Percentiles rank a stretch among this genome's conserved stretches.
Evolutionary conservation across 257 asterid genomes (phyloP).

Genomic region (Linaria vulgaris): DNA sequence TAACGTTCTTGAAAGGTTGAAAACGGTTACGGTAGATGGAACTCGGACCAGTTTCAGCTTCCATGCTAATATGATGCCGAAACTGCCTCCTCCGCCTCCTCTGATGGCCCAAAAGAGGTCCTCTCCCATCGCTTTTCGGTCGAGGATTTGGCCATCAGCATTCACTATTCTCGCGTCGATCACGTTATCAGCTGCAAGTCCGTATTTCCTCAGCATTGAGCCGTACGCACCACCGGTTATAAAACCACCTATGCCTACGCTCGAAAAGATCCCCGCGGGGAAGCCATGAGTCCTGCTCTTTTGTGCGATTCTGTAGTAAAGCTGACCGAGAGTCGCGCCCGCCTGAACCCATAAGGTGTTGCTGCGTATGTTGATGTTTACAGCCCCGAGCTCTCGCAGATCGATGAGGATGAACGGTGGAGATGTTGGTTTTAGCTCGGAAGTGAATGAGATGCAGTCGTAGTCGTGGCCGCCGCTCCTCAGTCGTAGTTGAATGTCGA

Average conservation of each 20-base stretch:
- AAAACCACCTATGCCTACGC: slow-evolving; percentile 17
- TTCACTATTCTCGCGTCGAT: slow-evolving; percentile 3
- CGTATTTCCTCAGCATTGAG: slow-evolving; percentile 20
- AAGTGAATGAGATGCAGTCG: background rate
- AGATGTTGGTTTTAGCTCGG: background rate
- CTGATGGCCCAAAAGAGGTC: slow-evolving; percentile 20
- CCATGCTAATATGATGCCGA: slow-evolving; percentile 22
- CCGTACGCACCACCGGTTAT: slow-evolving; percentile 21
- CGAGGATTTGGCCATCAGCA: background rate
- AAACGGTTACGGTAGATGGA: slow-evolving; percentile 23
- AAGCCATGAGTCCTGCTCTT: slow-evolving; percentile 13
- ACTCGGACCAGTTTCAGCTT: slow-evolving; percentile 14
- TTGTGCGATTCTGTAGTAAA: slow-evolving; percentile 13
- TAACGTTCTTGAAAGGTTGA: slow-evolving; percentile 19
- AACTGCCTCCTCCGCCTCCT: slow-evolving; percentile 21
- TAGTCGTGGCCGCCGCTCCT: slow-evolving; percentile 9
- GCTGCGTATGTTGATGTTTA: background rate
- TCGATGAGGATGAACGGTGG: slow-evolving; percentile 10
- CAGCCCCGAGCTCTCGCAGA: background rate
- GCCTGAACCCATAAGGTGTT: slow-evolving; percentile 3
- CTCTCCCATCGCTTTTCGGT: slow-evolving; percentile 19
- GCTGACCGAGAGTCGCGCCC: slow-evolving; percentile 18
- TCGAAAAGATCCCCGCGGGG: slow-evolving; percentile 4
- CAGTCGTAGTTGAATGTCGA: background rate
- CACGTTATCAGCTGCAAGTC: slow-evolving; percentile 16